Evolutionary conservation across 805 yeast species (phyloP).

Genomic region (Cyberlindnera misumaiensis): DNA sequence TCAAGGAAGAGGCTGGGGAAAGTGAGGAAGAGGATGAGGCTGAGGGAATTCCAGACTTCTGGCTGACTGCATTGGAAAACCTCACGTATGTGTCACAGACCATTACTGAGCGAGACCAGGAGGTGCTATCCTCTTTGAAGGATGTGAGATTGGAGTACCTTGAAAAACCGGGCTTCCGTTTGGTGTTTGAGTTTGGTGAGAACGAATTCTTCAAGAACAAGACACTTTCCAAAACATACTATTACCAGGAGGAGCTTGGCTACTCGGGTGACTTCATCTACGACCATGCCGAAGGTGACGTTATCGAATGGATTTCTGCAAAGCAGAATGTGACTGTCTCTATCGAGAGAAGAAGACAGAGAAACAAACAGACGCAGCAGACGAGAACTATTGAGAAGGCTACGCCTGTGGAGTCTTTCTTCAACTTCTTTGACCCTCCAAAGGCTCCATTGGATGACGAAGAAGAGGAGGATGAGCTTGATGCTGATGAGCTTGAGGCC

Average conservation of each 20-base stretch:
- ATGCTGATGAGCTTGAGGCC: conserved; percentile 69
- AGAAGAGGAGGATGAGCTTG: conserved; percentile 56
- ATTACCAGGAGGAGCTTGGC: conserved; percentile 89
- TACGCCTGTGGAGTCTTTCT: conserved; percentile 91
- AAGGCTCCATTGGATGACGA: conserved; percentile 53
- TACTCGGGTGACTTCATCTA: conserved; percentile 94
- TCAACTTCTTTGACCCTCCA: conserved; percentile 95
- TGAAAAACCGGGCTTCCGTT: conserved; percentile 80
- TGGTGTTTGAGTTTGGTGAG: conserved; percentile 70
- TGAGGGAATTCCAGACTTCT: conserved; percentile 87
- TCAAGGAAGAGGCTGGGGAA: conserved; percentile 35
- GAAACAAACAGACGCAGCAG: conserved; percentile 94
- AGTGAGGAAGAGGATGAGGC: conserved; percentile 38
- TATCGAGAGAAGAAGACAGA: conserved; percentile 93
- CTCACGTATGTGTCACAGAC: conserved; percentile 73
- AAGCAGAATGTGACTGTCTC: conserved; percentile 78
- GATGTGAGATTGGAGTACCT: conserved; percentile 78
- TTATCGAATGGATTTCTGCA: conserved; percentile 75
- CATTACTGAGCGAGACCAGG: conserved; percentile 85
- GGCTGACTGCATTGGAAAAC: conserved; percentile 94
- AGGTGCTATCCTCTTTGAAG: conserved; percentile 59
- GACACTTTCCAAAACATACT: conserved; percentile 76
- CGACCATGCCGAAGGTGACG: conserved; percentile 91
- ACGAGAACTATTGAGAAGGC: conserved; percentile 92
- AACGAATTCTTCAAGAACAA: conserved; percentile 76